Percentiles rank a stretch among this genome's conserved stretches.
These are phyloP conservation scores for Cadophora sp. DNA, from an alignment of 2,329 filamentous ascomycete species.

Conservation along the genomic window DNA sequence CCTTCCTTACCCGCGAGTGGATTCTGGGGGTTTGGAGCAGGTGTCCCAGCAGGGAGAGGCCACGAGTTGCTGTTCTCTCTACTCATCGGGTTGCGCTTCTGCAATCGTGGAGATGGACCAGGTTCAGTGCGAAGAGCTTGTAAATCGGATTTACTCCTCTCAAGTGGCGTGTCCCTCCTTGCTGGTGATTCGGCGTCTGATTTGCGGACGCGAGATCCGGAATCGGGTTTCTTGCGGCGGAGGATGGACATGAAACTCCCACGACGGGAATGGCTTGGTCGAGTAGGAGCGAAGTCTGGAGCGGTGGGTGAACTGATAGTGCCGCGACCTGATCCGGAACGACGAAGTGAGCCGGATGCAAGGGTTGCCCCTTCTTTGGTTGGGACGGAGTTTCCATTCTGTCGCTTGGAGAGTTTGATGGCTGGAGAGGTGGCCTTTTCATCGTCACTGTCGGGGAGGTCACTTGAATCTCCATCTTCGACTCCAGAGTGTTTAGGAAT, in stretches of 20 bases:
- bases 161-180: constrained; percentile 66
- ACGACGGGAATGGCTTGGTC: constrained; percentile 48
- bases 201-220: constrained; percentile 60
- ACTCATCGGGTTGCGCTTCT: constrained; percentile 47
- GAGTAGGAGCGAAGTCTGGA: constrained; percentile 23
- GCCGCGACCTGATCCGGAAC: constrained; percentile 47
- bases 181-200: constrained; percentile 63
- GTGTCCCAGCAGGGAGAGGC: constrained; percentile 52
- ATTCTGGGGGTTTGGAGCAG: background rate
- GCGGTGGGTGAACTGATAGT: constrained; percentile 36
- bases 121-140: constrained; percentile 49
- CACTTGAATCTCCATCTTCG: constrained; percentile 66
- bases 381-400: constrained; percentile 27
- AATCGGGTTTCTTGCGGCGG: constrained; percentile 67
- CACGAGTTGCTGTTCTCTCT: constrained; percentile 52
- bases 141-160: constrained; percentile 63
- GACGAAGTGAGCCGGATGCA: constrained; percentile 45
- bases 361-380: constrained; percentile 32
- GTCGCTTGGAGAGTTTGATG: constrained; percentile 28
- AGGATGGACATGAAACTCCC: constrained; percentile 65
- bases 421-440: constrained; percentile 49
- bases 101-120: constrained; percentile 25
- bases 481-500: constrained; percentile 53
- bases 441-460: constrained; percentile 66
- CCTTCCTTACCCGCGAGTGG: constrained; percentile 36